These are phyloP conservation scores for Cryptococcus sp. DNA, from an alignment of 1,284 basidiomycete genomes.

Conservation along the genomic window DNA sequence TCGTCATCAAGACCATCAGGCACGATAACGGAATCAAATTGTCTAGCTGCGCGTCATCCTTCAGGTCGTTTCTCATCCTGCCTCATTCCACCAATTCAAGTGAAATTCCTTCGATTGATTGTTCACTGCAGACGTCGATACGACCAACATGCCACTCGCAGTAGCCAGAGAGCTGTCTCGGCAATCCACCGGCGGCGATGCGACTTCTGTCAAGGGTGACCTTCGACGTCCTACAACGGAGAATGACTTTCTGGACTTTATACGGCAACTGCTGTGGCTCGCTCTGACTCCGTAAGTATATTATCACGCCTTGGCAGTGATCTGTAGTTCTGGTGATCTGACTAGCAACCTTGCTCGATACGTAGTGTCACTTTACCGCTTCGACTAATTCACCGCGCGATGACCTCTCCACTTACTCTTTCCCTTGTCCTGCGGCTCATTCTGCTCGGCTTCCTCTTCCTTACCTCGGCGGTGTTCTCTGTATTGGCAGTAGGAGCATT, in stretches of 20 bases:
- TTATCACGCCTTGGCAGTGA: background rate
- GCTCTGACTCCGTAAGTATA: constrained; percentile 38
- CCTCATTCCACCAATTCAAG: no score
- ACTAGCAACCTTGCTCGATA: background rate
- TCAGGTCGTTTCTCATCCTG: no score
- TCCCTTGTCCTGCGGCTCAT: constrained; percentile 42
- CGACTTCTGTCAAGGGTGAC: background rate
- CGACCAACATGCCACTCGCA: constrained; percentile 9
- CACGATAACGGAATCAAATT: background rate
- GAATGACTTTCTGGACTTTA: constrained; percentile 43
- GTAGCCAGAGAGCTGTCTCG: constrained; percentile 23
- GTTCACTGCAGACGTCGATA: background rate
- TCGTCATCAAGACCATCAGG: background rate
- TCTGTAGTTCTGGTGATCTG: no score
- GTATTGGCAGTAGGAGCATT: constrained; percentile 49
- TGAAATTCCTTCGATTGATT: background rate
- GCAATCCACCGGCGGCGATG: constrained; percentile 11
- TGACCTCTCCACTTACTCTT: constrained; percentile 50
- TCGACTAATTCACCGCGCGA: constrained; percentile 32
- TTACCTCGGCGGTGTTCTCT: constrained; percentile 42
- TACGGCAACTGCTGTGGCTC: constrained; percentile 29
- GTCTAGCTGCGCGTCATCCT: no score
- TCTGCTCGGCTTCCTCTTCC: constrained; percentile 38
- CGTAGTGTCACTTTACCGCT: constrained; percentile 43
- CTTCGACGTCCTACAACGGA: constrained; percentile 4